Base-by-base conservation (phyloP, 106 monocot genomes). In the Dendrobium nobile region DNA sequence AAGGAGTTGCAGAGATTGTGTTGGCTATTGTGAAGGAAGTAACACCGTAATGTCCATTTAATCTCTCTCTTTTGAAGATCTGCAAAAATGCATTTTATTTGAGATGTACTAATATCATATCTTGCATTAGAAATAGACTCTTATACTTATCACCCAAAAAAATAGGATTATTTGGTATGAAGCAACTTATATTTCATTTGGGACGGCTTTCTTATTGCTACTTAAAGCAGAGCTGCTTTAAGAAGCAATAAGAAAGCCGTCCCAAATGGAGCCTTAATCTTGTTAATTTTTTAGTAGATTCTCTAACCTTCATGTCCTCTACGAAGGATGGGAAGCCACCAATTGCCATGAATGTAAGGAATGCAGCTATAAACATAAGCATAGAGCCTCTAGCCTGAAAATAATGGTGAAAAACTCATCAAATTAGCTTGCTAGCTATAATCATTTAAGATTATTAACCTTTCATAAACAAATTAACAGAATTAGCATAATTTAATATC, bases 11-110 rank as follows among this genome's bases (percentile, higher is more conserved):
- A 4, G 94, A 95, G 10, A 92, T 17, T 0, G 86, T 90, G 77
- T 88, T 92, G 27, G 90, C 79, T 10, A 90, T 85, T 28, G 82
- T 79, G 75, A 88, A 95, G 0, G 92, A 13, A 17, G 73, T 41
- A 3, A 88, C 92, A 3, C 90, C 94, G 20, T 95, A 95, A 70
- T 95, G 92, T 13, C 92, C 94, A 51, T 95, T 95, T 27, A 92
- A 33, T 82, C 94, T 82, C 65, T 95, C 94, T 61, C 88, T 77
- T 18, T 72, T 77, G 64, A 95, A 95, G 9, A 95, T 85, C 94
- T 95, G 26, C 15, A 67, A 47, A 20, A 19, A 15, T 13, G 15
- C 74, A 72, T 72, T 37, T 11, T 37, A 33, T 37, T 2, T 37
- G 5, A 67, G 22, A 2, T 37, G 0, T 37, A 4, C 27, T 8